Evolutionary conservation across 2,329 filamentous ascomycete genomes (phyloP), one percentile per base, ranked within the genome.

Genomic region (Phyllosticta citrichinensis): DNA sequence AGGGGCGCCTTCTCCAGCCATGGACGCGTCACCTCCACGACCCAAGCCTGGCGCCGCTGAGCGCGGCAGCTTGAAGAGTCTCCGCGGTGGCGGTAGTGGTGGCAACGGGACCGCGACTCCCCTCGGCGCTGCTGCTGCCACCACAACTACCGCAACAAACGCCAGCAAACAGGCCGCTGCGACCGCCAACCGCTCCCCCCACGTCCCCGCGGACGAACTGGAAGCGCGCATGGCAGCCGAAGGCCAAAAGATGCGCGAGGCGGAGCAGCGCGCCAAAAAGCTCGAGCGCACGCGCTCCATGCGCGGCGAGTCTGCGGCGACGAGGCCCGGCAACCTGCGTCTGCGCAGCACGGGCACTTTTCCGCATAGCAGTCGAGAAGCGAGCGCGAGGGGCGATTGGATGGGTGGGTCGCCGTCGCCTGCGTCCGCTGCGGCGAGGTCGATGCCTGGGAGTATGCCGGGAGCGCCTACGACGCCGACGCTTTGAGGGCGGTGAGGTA

Each of bases 151-250:
- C 11, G 56, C 10, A n/a, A 10, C 19, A 2, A 14, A 14, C n/a
- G 20, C 10, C 30, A n/a, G 22, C 56, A 20, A 33, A 10, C 35
- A 22, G 11, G 27, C 19, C 9, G 20, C 54, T 2, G n/a, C 24
- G 30, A 24, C n/a, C 54, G 6, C 19, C 33, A 25, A 8, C 54
- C 54, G 25, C n/a, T 24, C 25, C 2, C 10, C 57, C 24, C 25
- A 35, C 27, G 11, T 52, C 57, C 17, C 55, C 11, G 52, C 64
- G 12, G 57, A 51, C n/a, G 66, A 66, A 33, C 62, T 74, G 20
- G 71, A 73, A 63, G 68, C 65, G 20, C 66, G 71, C 9, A 72
- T 71, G 54, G 71, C 70, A 56, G 71, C 68, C 11, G 73, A 74
- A 57, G 73, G 73, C 22, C 67, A 68, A 11, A 74, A 71, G 56